Percentiles rank a stretch among this genome's conserved stretches.
These are phyloP conservation scores for Aquilaria yunnanensis DNA, from an alignment of 345 rosid genomes.

Conservation along the genomic window DNA sequence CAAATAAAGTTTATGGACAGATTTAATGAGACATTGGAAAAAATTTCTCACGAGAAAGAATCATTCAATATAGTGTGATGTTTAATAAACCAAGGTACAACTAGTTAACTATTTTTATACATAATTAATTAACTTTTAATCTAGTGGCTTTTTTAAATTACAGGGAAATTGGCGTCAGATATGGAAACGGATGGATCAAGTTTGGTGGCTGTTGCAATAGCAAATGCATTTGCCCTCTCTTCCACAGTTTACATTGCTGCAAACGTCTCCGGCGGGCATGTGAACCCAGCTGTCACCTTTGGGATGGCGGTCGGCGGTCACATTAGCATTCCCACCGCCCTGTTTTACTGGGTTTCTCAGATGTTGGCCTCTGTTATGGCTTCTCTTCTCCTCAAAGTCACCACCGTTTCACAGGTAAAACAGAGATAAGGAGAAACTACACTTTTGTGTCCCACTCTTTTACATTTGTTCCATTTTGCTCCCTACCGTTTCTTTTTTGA, in stretches of 20 bases:
- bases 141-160: not conserved
- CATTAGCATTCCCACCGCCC: slow-evolving; percentile 63
- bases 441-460: not conserved
- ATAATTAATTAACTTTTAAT: not conserved
- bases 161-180: slow-evolving; percentile 69
- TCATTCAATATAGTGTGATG: too few species aligned
- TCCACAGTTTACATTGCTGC: slow-evolving; percentile 56
- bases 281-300: slow-evolving; percentile 92
- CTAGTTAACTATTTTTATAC: too few species aligned
- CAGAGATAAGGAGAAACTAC: not conserved
- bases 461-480: not conserved
- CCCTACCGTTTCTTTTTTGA: not conserved
- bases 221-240: slow-evolving; percentile 66
- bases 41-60: too few species aligned
- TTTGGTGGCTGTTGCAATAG: slow-evolving; percentile 52
- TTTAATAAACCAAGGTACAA: too few species aligned
- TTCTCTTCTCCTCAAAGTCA: slow-evolving; percentile 53
- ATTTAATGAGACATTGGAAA: too few species aligned
- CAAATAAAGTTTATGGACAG: too few species aligned
- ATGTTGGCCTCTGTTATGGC: slow-evolving; percentile 85
- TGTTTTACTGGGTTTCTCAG: slow-evolving; percentile 82
- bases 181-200: slow-evolving; percentile 48
- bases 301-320: slow-evolving; percentile 79
- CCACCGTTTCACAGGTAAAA: slow-evolving; percentile 52
- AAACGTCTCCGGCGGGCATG: slow-evolving; percentile 76